Base-by-base conservation (phyloP, 2,329 filamentous ascomycete genomes). In the Pseudogymnoascus sp. region DNA sequence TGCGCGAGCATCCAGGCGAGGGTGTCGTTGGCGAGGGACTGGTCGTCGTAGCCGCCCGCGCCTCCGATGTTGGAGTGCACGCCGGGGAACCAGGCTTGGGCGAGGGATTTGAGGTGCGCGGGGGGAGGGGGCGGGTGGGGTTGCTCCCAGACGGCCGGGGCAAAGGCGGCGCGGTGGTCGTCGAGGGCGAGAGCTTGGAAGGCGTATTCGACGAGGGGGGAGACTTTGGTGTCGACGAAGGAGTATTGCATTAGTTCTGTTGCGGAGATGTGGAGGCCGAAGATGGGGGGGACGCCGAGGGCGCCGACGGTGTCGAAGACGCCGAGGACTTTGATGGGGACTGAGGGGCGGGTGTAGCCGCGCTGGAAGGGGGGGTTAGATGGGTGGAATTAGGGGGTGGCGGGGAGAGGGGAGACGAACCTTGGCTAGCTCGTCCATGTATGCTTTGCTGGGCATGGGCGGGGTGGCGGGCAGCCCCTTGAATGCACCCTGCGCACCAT, bases 301-400 rank as follows among this genome's bases (percentile, higher is more conserved):
- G n/a, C 74, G 33, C 79, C 79, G 31, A 81, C 79, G 1, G 80
- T 82, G 67, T 82, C 80, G 76, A 77, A 82, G 5, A 81, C 80
- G 4, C 75, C 80, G 26, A 81, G 73, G 1, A 78, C 79, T 64
- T 77, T 76, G 63, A 82, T 74, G 8, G 69, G 74, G 37, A 82
- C 74, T 64, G 29, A 72, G 66, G 26, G 26, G 50, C 50, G 50
- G 50, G 50, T 59, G 31, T 59, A 59, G 26, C 50, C 50, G 50
- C 50, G 50, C 50, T 59, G 31, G n/a, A n/a, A n/a, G 7, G 2
- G 24, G 26, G 26, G 31, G 50, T 31, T 31, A 59, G 26, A 21
- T 31, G n/a, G n/a, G n/a, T n/a, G n/a, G n/a, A n/a, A n/a, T n/a
- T n/a, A 10, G 19, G 16, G n/a, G 31, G 35, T 7, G 3, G 14